Percentiles rank a stretch among this genome's conserved stretches.
Conservation (phyloP, 2,329 filamentous ascomycete species). For the Colletotrichum theobromicola region DNA sequence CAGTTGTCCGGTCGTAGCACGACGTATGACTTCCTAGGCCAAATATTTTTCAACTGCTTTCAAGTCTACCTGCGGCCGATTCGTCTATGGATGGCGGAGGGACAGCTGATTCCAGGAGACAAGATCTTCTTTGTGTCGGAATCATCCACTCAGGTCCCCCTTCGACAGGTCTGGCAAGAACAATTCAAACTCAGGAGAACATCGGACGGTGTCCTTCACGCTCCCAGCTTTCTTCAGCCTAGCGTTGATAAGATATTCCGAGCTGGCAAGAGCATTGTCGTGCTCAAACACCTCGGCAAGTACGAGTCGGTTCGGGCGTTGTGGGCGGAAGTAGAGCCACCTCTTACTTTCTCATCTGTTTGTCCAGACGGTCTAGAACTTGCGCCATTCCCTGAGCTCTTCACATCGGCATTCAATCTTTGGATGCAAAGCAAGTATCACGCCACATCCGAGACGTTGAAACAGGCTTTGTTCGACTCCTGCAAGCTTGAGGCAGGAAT, state of each 20-base stretch:
- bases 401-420: conserved; percentile 72
- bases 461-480: conserved; percentile 68
- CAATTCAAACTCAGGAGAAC: conserved; percentile 72
- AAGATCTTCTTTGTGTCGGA: conserved; percentile 75
- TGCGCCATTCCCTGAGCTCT: conserved; percentile 76
- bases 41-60: conserved; percentile 81
- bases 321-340: conserved; percentile 43
- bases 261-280: conserved; percentile 85
- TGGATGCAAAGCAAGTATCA: conserved; percentile 81
- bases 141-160: conserved; percentile 58
- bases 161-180: conserved; percentile 75
- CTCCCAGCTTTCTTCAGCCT: conserved; percentile 76
- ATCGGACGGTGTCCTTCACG: conserved; percentile 64
- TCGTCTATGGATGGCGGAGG: conserved; percentile 82
- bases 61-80: conserved; percentile 83
- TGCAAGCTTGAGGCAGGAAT: conserved; percentile 72
- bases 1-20: conserved; percentile 71
- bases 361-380: conserved; percentile 54
- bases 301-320: conserved; percentile 41
- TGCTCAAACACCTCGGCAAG: conserved; percentile 75
- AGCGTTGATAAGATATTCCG: conserved; percentile 78
- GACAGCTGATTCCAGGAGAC: conserved; percentile 69
- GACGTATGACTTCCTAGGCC: conserved; percentile 67
- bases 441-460: conserved; percentile 70
- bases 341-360: conserved; percentile 62